phyloP scores from a whole-genome alignment of 441 rosid genomes.

The Brassica balearica region DNA sequence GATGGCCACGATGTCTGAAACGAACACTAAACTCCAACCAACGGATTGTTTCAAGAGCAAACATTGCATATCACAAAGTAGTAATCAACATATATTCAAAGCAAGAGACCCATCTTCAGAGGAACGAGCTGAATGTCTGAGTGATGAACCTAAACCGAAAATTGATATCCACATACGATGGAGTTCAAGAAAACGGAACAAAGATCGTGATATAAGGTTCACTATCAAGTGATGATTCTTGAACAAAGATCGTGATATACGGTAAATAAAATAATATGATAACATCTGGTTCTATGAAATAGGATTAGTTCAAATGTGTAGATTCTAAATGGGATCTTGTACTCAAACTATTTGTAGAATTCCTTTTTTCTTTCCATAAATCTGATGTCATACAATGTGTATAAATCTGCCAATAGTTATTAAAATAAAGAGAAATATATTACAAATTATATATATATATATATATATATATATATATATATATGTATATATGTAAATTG shows the following conservation, averaged over 20 bases:
- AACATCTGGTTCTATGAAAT: not conserved
- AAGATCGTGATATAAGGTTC: not conserved
- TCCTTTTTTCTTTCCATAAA: no score
- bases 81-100: not conserved
- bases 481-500: no score
- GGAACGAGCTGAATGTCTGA: not conserved
- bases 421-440: no score
- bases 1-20: conserved; percentile 22
- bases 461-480: no score
- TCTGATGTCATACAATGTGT: no score
- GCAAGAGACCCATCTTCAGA: not conserved
- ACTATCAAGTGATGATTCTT: no score
- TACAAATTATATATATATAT: no score
- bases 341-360: no score
- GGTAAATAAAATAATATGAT: not conserved
- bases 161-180: conserved; percentile 17
- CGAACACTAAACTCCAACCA: conserved; percentile 17
- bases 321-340: not conserved
- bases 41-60: not conserved
- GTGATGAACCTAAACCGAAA: not conserved
- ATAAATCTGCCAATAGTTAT: no score
- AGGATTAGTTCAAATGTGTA: not conserved
- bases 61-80: not conserved
- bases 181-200: not conserved
- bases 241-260: not conserved